Conservation (phyloP, 306 rosid species). For the Rubus idaeus region DNA sequence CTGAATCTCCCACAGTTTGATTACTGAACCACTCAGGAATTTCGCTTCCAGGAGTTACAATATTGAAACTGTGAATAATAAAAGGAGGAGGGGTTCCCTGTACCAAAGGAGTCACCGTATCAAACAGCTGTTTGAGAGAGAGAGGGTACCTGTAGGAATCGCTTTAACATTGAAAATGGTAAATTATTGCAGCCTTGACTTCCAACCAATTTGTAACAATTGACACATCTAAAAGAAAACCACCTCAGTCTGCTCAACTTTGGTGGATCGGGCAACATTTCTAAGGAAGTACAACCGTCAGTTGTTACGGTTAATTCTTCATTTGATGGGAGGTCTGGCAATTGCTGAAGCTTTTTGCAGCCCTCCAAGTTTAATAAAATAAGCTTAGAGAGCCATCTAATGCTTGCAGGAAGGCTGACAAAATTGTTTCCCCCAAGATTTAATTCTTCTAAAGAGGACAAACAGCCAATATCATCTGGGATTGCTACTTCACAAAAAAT, state of each 20-base stretch:
- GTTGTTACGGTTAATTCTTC: not conserved
- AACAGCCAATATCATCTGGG: not conserved
- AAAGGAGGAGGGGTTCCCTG: not conserved
- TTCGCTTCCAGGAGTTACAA: constrained; percentile 1
- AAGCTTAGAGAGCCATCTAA: not conserved
- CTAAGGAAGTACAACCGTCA: not conserved
- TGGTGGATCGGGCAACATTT: constrained; percentile 1
- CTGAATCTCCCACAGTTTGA: not conserved
- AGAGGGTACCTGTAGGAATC: constrained; percentile 9
- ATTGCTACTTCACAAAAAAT: not conserved
- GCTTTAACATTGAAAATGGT: not conserved
- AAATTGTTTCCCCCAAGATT: not conserved
- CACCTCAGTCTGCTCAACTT: not conserved
- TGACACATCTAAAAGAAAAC: not conserved
- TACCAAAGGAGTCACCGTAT: not conserved
- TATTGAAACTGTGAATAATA: not conserved
- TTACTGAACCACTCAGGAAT: not conserved
- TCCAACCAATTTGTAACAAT: not conserved
- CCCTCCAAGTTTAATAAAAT: not conserved
- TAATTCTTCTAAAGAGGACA: constrained; percentile 1
- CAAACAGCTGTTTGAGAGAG: not conserved
- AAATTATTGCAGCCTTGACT: not conserved
- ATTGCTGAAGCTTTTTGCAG: not conserved
- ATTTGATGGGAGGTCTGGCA: constrained; percentile 7
- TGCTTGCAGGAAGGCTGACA: not conserved